A percentile compares a stretch with the other conserved stretches of the same genome.
Conservation (phyloP, 2,329 filamentous ascomycete genomes). For the Hansfordia pulvinata region DNA sequence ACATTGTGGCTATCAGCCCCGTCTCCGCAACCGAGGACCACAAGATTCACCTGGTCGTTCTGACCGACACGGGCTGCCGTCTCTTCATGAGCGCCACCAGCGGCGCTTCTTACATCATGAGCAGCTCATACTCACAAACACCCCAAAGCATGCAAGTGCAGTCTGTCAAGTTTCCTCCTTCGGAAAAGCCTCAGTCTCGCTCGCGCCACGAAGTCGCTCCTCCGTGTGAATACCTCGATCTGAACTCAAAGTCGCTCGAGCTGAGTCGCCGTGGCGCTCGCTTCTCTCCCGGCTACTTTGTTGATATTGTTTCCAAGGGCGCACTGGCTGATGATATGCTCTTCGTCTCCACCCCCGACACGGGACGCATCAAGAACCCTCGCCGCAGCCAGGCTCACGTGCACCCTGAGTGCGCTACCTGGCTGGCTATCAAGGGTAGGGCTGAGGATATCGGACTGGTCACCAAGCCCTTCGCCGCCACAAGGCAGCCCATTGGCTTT, state of each 20-base stretch:
- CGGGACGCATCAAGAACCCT: constrained; percentile 63
- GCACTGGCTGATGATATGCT: constrained; percentile 50
- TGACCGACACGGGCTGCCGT: constrained; percentile 80
- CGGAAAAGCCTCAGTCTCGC: constrained; percentile 20
- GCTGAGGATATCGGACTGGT: constrained; percentile 70
- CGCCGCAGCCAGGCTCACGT: constrained; percentile 35
- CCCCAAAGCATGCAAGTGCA: constrained; percentile 97
- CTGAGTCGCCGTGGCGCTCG: constrained; percentile 38
- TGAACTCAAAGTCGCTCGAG: constrained; percentile 33
- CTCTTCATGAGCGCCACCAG: constrained; percentile 86
- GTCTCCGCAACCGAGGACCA: constrained; percentile 69
- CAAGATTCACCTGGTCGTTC: constrained; percentile 78
- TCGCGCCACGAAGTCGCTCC: constrained; percentile 11
- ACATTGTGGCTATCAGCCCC: constrained; percentile 73
- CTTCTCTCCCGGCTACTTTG: constrained; percentile 81
- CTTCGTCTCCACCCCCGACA: constrained; percentile 80
- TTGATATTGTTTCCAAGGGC: constrained; percentile 56
- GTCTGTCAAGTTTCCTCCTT: constrained; percentile 86
- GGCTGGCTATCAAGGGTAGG: constrained; percentile 59
- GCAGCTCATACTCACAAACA: constrained; percentile 45
- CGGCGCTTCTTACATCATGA: constrained; percentile 52
- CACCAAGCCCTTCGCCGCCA: constrained; percentile 58
- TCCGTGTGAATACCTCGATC: constrained; percentile 25
- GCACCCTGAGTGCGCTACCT: constrained; percentile 70
- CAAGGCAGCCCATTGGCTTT: constrained; percentile 59